Percentiles rank a stretch among this genome's conserved stretches.
phyloP scores from a whole-genome alignment of 768 basidiomycete species.

The Lactarius akahatsu region DNA sequence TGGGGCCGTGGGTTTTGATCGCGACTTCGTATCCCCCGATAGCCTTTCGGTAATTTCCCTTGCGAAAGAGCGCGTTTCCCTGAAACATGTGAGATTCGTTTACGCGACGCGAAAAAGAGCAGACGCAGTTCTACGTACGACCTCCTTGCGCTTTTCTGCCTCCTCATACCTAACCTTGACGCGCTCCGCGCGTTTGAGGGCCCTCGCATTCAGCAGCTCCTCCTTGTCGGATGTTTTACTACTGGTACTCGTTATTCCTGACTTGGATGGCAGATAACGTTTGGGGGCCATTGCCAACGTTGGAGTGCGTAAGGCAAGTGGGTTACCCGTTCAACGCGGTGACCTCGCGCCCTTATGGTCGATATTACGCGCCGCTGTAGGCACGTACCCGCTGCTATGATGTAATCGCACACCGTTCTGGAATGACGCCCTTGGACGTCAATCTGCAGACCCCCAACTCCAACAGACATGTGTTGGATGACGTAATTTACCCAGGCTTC shows the following conservation, averaged over 20 bases:
- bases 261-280: background rate
- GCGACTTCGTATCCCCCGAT: slow-evolving; percentile 45
- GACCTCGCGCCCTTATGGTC: background rate
- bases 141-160: slow-evolving; percentile 14
- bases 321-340: background rate
- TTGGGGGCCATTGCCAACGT: background rate
- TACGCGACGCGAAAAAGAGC: background rate
- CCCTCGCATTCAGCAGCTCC: background rate
- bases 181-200: slow-evolving; percentile 8
- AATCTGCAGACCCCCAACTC: too few relatives aligned
- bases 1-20: slow-evolving; percentile 39
- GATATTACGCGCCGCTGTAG: background rate
- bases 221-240: background rate
- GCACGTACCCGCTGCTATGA: too few relatives aligned
- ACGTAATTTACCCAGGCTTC: background rate
- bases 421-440: too few relatives aligned
- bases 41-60: slow-evolving; percentile 40
- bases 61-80: slow-evolving; percentile 47
- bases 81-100: slow-evolving; percentile 28
- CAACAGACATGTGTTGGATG: too few relatives aligned
- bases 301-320: background rate
- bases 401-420: too few relatives aligned
- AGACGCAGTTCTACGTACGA: slow-evolving; percentile 1
- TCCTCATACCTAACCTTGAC: background rate
- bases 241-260: background rate